Evolutionary conservation across 805 yeast genomes (phyloP).

Genomic region (Candida montana): DNA sequence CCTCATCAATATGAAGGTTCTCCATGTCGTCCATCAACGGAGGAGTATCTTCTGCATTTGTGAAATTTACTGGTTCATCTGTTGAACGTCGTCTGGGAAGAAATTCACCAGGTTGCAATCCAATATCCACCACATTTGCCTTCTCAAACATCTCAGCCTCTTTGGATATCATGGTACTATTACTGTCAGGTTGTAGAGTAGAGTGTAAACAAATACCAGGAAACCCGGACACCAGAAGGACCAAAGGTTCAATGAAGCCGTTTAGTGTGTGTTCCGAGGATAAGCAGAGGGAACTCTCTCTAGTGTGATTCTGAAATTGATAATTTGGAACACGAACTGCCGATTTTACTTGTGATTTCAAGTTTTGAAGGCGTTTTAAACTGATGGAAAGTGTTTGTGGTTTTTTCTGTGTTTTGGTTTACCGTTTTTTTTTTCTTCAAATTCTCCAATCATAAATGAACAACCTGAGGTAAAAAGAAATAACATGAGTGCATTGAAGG

Average conservation of each 20-base stretch:
- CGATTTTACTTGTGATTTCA: too few species aligned
- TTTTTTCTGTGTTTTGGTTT: background rate
- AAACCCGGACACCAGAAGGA: background rate
- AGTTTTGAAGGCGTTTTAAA: too few species aligned
- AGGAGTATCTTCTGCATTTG: background rate
- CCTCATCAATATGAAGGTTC: slow-evolving; percentile 36
- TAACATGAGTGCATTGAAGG: slow-evolving; percentile 5
- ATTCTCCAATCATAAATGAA: background rate
- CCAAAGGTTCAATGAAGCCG: too few species aligned
- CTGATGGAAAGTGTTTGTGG: too few species aligned
- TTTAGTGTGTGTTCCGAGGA: too few species aligned
- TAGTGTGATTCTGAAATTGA: too few species aligned
- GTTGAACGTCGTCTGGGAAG: slow-evolving; percentile 5
- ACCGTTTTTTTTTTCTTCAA: background rate
- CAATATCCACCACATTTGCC: slow-evolving; percentile 29
- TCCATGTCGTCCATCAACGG: slow-evolving; percentile 11
- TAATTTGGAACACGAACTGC: too few species aligned
- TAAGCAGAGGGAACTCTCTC: too few species aligned
- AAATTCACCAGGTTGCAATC: slow-evolving; percentile 23
- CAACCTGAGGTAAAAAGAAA: background rate
- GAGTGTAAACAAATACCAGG: background rate
- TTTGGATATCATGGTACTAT: slow-evolving; percentile 14
- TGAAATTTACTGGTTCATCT: background rate
- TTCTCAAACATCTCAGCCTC: slow-evolving; percentile 29
- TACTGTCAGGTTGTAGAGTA: too few species aligned